A percentile compares a stretch with the other conserved stretches of the same genome.
Evolutionary conservation across 495 filamentous ascomycete species (phyloP).

Genomic region (Trichoderma virens): DNA sequence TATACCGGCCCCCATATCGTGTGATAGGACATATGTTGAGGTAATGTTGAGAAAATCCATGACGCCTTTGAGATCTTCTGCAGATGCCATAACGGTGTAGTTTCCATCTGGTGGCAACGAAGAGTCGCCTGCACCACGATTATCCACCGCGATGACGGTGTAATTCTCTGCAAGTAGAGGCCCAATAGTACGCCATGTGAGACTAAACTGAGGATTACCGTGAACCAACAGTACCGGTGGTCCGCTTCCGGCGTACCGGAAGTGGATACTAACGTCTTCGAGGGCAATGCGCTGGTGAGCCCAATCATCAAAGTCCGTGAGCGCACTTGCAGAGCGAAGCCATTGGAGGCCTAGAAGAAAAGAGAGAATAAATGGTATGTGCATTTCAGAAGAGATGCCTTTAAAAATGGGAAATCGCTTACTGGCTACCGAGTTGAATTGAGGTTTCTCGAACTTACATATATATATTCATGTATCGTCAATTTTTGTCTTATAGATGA

Average conservation of each 20-base stretch:
- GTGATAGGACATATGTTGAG: conserved; percentile 27
- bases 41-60: conserved; percentile 34
- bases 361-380: no score
- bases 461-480: no score
- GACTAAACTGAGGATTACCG: conserved; percentile 31
- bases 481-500: no score
- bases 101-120: conserved; percentile 24
- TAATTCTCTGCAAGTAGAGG: conserved; percentile 52
- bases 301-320: conserved; percentile 26
- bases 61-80: conserved; percentile 28
- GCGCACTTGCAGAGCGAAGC: no score
- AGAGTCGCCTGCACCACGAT: conserved; percentile 32
- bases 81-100: conserved; percentile 27
- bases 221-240: conserved; percentile 33
- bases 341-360: no score
- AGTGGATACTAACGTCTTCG: conserved; percentile 32
- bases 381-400: no score
- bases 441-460: no score
- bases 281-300: conserved; percentile 28
- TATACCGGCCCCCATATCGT: conserved; percentile 36
- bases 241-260: conserved; percentile 32
- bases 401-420: no score
- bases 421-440: no score
- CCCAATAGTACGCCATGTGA: conserved; percentile 45
- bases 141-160: conserved; percentile 35